These are phyloP conservation scores for Aureobasidium melanogenum DNA, from an alignment of 2,329 filamentous ascomycete genomes.

Conservation along the genomic window DNA sequence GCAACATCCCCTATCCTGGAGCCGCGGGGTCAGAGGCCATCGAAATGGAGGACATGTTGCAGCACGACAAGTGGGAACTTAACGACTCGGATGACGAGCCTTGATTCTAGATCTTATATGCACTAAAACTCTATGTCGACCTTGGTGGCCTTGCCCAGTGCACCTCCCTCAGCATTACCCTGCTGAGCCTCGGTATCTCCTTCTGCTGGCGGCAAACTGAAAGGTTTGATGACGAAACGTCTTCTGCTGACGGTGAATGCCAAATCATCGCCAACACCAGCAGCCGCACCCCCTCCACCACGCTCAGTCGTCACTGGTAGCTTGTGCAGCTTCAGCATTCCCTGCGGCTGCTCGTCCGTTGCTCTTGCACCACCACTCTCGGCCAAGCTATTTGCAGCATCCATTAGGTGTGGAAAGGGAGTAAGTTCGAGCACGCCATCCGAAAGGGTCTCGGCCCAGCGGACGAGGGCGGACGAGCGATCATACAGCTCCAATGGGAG, in stretches of 20 bases:
- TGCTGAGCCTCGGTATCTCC: constrained; percentile 59
- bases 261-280: constrained; percentile 65
- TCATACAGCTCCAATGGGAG: constrained; percentile 75
- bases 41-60: constrained; percentile 52
- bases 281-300: constrained; percentile 66
- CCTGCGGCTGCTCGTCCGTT: constrained; percentile 70
- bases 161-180: constrained; percentile 25
- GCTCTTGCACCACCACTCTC: constrained; percentile 43
- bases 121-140: constrained; percentile 70
- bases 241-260: constrained; percentile 81
- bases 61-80: constrained; percentile 19
- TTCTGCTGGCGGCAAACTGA: constrained; percentile 78
- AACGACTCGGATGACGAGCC: constrained; percentile 16
- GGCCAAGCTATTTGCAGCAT: constrained; percentile 37
- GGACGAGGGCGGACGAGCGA: constrained; percentile 62
- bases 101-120: not conserved
- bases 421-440: constrained; percentile 84
- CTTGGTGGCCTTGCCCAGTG: constrained; percentile 37
- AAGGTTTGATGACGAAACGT: constrained; percentile 79
- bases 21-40: constrained; percentile 52
- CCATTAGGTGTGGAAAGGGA: constrained; percentile 55
- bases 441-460: constrained; percentile 76
- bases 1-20: constrained; percentile 44
- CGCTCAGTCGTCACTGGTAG: constrained; percentile 81
- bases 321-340: constrained; percentile 73